These are phyloP conservation scores for Cadophora malorum DNA, from an alignment of 2,329 filamentous ascomycete genomes.

Conservation along the genomic window DNA sequence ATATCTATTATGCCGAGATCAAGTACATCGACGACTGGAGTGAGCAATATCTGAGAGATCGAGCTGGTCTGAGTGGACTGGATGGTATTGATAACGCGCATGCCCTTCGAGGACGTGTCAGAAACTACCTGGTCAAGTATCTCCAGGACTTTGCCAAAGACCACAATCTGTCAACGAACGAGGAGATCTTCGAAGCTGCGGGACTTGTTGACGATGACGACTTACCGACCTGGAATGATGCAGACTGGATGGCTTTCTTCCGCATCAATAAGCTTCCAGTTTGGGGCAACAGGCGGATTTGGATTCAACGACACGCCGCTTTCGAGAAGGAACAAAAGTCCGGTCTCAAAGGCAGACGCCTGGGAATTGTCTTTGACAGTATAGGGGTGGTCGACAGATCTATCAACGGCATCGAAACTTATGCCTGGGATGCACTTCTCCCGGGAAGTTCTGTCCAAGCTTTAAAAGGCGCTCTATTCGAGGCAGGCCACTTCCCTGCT, in stretches of 20 bases:
- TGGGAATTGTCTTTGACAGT: conserved; percentile 13
- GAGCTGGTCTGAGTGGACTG: background rate
- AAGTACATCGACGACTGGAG: conserved; percentile 19
- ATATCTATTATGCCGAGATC: conserved; percentile 10
- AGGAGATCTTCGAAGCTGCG: background rate
- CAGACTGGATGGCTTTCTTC: conserved; percentile 18
- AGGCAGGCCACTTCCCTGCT: conserved; percentile 26
- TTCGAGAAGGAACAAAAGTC: background rate
- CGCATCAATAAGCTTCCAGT: conserved; percentile 17
- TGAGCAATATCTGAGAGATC: background rate
- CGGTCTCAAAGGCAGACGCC: background rate
- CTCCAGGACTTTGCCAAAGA: background rate
- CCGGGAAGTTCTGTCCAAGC: conserved; percentile 20
- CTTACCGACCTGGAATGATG: background rate
- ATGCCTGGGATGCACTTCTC: conserved; percentile 24
- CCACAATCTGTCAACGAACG: background rate
- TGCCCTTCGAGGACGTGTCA: background rate
- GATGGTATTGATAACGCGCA: background rate
- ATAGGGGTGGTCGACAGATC: conserved; percentile 1
- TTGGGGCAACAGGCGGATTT: conserved; percentile 18
- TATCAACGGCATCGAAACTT: conserved; percentile 24
- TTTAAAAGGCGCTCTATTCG: conserved; percentile 28
- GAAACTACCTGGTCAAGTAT: background rate
- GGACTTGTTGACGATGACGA: conserved; percentile 12
- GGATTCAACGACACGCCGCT: background rate